A percentile compares a stretch with the other conserved stretches of the same genome.
phyloP scores from a whole-genome alignment of 208 protist genomes.

The Crithidia sp. region DNA sequence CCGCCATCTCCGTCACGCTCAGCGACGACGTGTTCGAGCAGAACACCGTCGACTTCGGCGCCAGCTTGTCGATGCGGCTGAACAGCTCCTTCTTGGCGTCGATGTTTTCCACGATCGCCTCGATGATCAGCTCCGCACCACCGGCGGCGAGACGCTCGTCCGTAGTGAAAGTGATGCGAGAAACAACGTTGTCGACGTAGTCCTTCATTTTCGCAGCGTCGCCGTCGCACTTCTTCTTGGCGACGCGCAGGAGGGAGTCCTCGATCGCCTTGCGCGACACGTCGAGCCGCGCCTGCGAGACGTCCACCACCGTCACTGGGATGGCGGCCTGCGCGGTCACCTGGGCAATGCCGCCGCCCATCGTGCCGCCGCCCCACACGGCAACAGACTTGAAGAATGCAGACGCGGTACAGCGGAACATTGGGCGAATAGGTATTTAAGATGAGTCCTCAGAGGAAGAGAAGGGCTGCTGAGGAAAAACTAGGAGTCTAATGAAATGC shows the following conservation, averaged over 20 bases:
- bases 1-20: slow-evolving; percentile 64
- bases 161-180: slow-evolving; percentile 66
- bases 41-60: slow-evolving; percentile 73
- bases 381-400: slow-evolving; percentile 47
- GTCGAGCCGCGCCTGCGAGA: slow-evolving; percentile 59
- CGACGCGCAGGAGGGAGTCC: slow-evolving; percentile 48
- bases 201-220: slow-evolving; percentile 47
- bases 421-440: not conserved
- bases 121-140: slow-evolving; percentile 58
- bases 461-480: no score
- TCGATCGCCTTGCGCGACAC: slow-evolving; percentile 59
- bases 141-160: slow-evolving; percentile 47
- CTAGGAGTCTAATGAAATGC: no score
- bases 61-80: slow-evolving; percentile 50
- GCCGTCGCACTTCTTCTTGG: slow-evolving; percentile 65
- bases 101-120: slow-evolving; percentile 74
- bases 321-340: slow-evolving; percentile 50
- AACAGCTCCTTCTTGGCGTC: slow-evolving; percentile 70
- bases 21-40: slow-evolving; percentile 90
- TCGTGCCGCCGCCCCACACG: slow-evolving; percentile 74
- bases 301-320: slow-evolving; percentile 65
- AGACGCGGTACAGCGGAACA: slow-evolving; percentile 30
- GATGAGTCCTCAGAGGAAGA: not conserved
- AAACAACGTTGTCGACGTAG: slow-evolving; percentile 47
- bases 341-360: slow-evolving; percentile 81